Percentiles rank a stretch among this genome's conserved stretches.
Conservation (phyloP, 345 rosid genomes). For the Gossypium arboreum region DNA sequence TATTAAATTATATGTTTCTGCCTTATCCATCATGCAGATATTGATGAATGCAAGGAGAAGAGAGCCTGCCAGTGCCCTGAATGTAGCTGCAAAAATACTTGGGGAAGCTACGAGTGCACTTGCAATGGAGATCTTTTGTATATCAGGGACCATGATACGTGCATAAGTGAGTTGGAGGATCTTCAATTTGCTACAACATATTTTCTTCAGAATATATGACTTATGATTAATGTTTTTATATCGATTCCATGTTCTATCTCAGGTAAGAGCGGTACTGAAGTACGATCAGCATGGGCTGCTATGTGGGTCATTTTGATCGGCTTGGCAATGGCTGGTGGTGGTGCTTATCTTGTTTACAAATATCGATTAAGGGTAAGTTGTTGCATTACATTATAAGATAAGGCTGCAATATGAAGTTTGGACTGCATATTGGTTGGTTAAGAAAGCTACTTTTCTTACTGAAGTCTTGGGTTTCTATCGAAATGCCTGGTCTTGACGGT, state of each 20-base stretch:
- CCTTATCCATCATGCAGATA: conserved; percentile 39
- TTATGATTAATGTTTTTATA: conserved; percentile 11
- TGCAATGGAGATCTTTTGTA: conserved; percentile 91
- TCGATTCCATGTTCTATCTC: conserved; percentile 15
- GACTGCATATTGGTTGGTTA: not conserved
- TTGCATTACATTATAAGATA: not conserved
- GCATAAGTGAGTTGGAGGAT: conserved; percentile 65
- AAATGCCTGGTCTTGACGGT: not conserved
- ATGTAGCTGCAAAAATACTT: conserved; percentile 78
- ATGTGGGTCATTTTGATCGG: conserved; percentile 82
- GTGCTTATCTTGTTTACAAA: conserved; percentile 88
- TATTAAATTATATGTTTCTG: not conserved
- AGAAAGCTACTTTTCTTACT: not conserved
- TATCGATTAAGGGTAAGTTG: conserved; percentile 77
- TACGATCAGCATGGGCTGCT: conserved; percentile 84
- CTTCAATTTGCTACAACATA: not conserved
- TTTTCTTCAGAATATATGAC: not conserved
- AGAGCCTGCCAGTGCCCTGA: conserved; percentile 95
- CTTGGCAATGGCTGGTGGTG: conserved; percentile 76
- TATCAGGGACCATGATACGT: conserved; percentile 89
- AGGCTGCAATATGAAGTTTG: not conserved
- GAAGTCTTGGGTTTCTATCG: not conserved
- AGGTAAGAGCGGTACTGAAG: conserved; percentile 73
- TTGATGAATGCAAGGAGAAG: conserved; percentile 91
- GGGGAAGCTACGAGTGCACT: conserved; percentile 35